Conservation (phyloP, 257 asterid species). For the Ilex aquifolium region DNA sequence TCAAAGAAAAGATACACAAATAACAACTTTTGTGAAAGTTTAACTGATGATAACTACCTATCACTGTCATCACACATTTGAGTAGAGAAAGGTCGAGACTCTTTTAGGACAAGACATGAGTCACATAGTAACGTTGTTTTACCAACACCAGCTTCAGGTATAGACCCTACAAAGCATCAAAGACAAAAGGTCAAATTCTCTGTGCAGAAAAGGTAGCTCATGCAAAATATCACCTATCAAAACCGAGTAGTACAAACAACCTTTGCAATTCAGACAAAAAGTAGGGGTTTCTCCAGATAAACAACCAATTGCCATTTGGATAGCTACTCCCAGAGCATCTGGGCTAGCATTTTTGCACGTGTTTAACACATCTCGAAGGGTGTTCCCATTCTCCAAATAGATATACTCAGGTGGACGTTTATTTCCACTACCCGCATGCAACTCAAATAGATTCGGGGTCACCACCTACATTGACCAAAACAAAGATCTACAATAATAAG, state of each 20-base stretch:
- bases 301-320: constrained; percentile 49
- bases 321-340: constrained; percentile 50
- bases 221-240: background rate
- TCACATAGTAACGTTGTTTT: constrained; percentile 48
- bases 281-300: constrained; percentile 21
- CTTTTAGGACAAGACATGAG: constrained; percentile 37
- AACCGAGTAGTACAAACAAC: constrained; percentile 26
- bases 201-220: constrained; percentile 1
- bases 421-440: constrained; percentile 73
- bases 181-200: background rate
- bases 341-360: constrained; percentile 54
- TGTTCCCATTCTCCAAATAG: constrained; percentile 68
- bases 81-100: constrained; percentile 25
- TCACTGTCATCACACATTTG: constrained; percentile 29
- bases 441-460: constrained; percentile 74
- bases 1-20: no score
- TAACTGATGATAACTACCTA: constrained; percentile 33
- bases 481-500: background rate
- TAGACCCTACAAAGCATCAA: constrained; percentile 28
- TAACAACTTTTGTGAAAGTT: no score
- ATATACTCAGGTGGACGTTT: constrained; percentile 81
- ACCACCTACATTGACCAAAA: constrained; percentile 46
- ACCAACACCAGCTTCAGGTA: constrained; percentile 43
- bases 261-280: constrained; percentile 60
- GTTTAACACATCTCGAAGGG: constrained; percentile 60